phyloP scores from a whole-genome alignment of 176 grass and related monocot species.

The Oropetium thomaeum region DNA sequence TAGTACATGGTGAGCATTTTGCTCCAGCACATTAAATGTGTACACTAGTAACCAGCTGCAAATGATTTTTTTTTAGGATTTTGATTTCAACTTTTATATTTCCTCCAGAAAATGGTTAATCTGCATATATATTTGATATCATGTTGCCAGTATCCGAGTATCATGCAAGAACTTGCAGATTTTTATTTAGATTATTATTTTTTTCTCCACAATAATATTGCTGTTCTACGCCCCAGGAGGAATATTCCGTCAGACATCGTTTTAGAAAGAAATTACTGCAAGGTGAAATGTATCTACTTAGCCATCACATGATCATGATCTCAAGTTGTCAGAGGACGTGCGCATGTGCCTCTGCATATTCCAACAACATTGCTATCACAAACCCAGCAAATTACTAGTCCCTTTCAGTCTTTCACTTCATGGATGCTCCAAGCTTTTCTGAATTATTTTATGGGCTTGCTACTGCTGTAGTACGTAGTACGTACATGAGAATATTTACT shows the following conservation, averaged over 20 bases:
- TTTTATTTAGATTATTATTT: neutral
- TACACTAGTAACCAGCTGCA: too few species aligned
- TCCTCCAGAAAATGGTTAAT: neutral
- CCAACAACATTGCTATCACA: constrained; percentile 1
- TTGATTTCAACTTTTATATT: neutral
- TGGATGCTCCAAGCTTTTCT: neutral
- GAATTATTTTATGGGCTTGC: neutral
- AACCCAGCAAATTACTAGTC: neutral
- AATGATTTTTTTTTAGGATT: too few species aligned
- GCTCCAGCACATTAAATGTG: neutral
- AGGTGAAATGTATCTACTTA: constrained; percentile 15
- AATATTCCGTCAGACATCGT: constrained; percentile 13
- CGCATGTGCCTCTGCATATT: neutral
- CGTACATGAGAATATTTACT: neutral
- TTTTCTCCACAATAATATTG: neutral
- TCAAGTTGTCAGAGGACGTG: neutral
- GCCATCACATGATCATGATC: constrained; percentile 7
- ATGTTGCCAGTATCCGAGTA: neutral
- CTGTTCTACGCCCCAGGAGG: neutral
- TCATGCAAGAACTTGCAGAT: neutral
- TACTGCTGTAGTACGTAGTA: too few species aligned
- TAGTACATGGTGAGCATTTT: neutral
- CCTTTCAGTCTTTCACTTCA: too few species aligned
- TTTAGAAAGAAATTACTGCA: neutral
- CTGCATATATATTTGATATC: neutral